Conservation (phyloP, 768 basidiomycete genomes). For the Fistulinella prunicolor region DNA sequence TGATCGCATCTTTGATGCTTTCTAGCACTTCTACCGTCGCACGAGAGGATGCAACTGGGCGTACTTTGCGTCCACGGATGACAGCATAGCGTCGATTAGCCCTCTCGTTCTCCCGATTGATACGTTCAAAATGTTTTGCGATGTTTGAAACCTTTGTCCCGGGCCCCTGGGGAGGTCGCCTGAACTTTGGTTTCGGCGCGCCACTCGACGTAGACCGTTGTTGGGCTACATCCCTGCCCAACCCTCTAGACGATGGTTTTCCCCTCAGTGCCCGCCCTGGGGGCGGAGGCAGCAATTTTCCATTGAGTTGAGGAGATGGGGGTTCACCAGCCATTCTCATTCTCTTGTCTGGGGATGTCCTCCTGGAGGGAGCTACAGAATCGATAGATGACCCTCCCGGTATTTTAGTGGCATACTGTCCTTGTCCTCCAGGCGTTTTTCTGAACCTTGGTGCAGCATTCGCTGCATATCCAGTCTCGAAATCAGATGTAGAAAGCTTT, state of each 20-base stretch:
- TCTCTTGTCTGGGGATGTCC: conserved; percentile 74
- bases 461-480: conserved; percentile 90
- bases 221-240: conserved; percentile 37
- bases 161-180: conserved; percentile 46
- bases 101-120: conserved; percentile 70
- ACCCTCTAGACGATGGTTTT: conserved; percentile 31
- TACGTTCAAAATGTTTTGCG: conserved; percentile 85
- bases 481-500: conserved; percentile 74
- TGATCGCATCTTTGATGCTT: conserved; percentile 89
- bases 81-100: conserved; percentile 80
- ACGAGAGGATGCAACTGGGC: conserved; percentile 85
- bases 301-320: conserved; percentile 21
- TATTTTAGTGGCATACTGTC: conserved; percentile 45
- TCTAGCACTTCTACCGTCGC: conserved; percentile 87
- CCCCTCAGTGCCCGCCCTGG: conserved; percentile 38
- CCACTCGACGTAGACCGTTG: conserved; percentile 42
- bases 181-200: conserved; percentile 49
- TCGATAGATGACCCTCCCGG: conserved; percentile 48
- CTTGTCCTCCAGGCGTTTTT: conserved; percentile 38
- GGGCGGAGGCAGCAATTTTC: conserved; percentile 27
- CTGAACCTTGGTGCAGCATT: conserved; percentile 82
- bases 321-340: conserved; percentile 38
- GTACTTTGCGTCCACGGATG: conserved; percentile 80
- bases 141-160: conserved; percentile 83
- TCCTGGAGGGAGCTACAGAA: conserved; percentile 60